Evolutionary conservation across 2,329 filamentous ascomycete genomes (phyloP), one percentile per base, ranked within the genome.

Genomic region (Mollisiaceae sp.): DNA sequence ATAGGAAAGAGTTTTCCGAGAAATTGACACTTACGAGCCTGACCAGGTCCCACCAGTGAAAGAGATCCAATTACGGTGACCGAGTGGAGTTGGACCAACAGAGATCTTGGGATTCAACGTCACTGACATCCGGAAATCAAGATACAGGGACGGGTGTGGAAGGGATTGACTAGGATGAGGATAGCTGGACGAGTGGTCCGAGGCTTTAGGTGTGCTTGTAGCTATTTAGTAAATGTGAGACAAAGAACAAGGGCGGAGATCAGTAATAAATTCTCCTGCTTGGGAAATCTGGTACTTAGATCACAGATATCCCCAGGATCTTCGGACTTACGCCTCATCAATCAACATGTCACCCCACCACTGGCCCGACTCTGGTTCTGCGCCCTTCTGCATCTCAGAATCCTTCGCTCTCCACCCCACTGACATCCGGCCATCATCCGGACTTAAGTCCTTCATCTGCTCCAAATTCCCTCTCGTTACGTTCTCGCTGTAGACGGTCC

Each of bases 81-180:
- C 79, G n/a, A 74, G 72, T 39, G 75, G 71, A 59, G 80, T 77
- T 14, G 76, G 73, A 36, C 82, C 82, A 45, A 83, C 78, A 24
- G 78, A 77, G 12, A 82, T 78, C 38, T 78, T 75, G 20, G 80
- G 79, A 66, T 81, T 80, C 35, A 83, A 75, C 20, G 75, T 76
- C 15, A 84, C 82, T 47, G 80, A 79, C 73, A 85, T 80, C 63
- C 82, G 81, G 69, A 85, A 83, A 70, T 85, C 82, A 55, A 83
- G 82, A 59, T 78, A 78, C 59, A 83, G 77, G 43, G 76, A 78
- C 5, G 82, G 82, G 70, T 79, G 78, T 15, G 82, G 82, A 59
- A 84, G 78, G 4, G 76, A 76, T 39, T 83, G 68, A 47, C 75
- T 72, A 20, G 82, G 79, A 67, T 79, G 78, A 12, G 73, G 72